phyloP scores from a whole-genome alignment of 768 basidiomycete genomes.

The Russula foetens region DNA sequence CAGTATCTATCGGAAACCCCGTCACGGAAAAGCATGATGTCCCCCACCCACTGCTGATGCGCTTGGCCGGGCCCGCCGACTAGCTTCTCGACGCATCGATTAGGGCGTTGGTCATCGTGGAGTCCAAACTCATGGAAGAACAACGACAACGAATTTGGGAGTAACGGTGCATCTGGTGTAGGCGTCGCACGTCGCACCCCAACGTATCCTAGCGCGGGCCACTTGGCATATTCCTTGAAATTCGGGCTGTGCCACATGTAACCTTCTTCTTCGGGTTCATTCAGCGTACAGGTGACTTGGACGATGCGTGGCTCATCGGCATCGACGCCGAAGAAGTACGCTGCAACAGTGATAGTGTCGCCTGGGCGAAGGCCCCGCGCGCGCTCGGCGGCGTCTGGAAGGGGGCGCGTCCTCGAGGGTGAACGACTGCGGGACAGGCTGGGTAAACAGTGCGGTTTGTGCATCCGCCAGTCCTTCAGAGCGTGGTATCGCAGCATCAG shows the following conservation, averaged over 20 bases:
- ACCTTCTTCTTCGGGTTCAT: slow-evolving; percentile 10
- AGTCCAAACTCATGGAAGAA: slow-evolving; percentile 17
- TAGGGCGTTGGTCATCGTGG: slow-evolving; percentile 7
- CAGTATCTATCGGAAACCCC: slow-evolving; percentile 11
- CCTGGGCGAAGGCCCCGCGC: slow-evolving; percentile 7
- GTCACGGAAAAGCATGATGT: slow-evolving; percentile 16
- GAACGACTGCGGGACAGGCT: slow-evolving; percentile 10
- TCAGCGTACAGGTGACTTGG: slow-evolving; percentile 6
- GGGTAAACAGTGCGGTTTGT: slow-evolving; percentile 12
- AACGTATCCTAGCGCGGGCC: slow-evolving; percentile 15
- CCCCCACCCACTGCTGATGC: slow-evolving; percentile 11
- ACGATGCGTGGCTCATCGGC: slow-evolving; percentile 8
- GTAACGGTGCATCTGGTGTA: slow-evolving; percentile 2
- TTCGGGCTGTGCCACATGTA: slow-evolving; percentile 13
- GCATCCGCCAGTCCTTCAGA: slow-evolving; percentile 10
- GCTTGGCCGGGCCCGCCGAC: slow-evolving; percentile 4
- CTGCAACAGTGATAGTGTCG: slow-evolving; percentile 1
- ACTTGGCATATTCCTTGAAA: slow-evolving; percentile 15
- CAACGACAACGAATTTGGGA: slow-evolving; percentile 3
- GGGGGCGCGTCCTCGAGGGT: slow-evolving; percentile 10
- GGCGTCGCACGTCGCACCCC: slow-evolving; percentile 6
- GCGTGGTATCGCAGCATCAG: not conserved
- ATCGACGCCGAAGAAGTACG: slow-evolving; percentile 14
- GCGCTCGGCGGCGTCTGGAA: slow-evolving; percentile 7
- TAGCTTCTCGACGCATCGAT: slow-evolving; percentile 14